Evolutionary conservation across 495 filamentous ascomycete species (phyloP).

Genomic region (Endocarpon pusillum): DNA sequence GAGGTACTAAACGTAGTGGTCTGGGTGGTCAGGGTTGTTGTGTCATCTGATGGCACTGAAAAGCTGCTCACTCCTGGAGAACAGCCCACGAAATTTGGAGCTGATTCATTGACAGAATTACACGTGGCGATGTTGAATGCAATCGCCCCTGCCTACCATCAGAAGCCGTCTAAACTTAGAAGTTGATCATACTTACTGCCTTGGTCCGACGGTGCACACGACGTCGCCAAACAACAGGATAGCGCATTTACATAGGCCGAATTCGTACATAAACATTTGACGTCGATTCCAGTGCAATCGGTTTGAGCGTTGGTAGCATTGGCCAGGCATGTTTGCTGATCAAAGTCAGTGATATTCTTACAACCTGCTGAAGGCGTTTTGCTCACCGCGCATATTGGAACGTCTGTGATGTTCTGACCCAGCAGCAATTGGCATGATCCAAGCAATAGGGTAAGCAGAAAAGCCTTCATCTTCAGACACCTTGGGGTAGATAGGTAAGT

Average conservation of each 20-base stretch:
- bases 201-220: constrained; percentile 10
- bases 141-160: constrained; percentile 7
- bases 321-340: constrained; percentile 5
- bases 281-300: constrained; percentile 7
- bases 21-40: constrained; percentile 1
- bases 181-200: constrained; percentile 4
- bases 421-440: not conserved
- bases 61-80: not conserved
- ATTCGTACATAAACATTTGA: constrained; percentile 12
- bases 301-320: not conserved
- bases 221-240: constrained; percentile 10
- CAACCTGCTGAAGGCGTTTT: not conserved
- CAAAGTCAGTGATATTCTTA: no score
- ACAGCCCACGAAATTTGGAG: constrained; percentile 11
- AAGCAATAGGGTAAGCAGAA: not conserved
- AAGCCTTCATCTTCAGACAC: no score
- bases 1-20: not conserved
- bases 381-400: constrained; percentile 2
- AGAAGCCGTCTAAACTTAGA: not conserved
- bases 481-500: no score
- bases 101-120: constrained; percentile 10
- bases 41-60: constrained; percentile 2
- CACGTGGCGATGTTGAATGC: constrained; percentile 8
- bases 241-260: constrained; percentile 7
- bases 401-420: not conserved